A percentile compares a stretch with the other conserved stretches of the same genome.
phyloP scores from a whole-genome alignment of 345 rosid genomes.

The Populus davidiana region DNA sequence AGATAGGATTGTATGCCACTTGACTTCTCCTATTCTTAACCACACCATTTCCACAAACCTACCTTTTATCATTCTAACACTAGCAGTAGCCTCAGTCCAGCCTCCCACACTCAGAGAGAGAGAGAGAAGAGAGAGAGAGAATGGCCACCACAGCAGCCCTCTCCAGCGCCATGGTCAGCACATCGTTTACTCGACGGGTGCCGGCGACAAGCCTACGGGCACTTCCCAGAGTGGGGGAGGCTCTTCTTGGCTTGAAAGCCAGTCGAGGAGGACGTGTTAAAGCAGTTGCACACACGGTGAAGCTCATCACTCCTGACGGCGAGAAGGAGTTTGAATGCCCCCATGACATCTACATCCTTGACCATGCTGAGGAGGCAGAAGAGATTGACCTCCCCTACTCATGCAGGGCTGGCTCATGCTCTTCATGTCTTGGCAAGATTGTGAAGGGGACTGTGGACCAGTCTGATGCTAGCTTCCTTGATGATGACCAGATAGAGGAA shows the following conservation, averaged over 20 bases:
- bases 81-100: background rate
- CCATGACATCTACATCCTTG: constrained; percentile 63
- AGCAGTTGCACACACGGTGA: constrained; percentile 69
- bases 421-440: constrained; percentile 75
- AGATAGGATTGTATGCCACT: constrained; percentile 34
- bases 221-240: constrained; percentile 39
- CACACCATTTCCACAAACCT: constrained; percentile 29
- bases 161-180: constrained; percentile 57
- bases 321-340: constrained; percentile 47
- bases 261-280: constrained; percentile 47
- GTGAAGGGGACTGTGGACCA: constrained; percentile 57
- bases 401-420: constrained; percentile 94
- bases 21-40: constrained; percentile 8
- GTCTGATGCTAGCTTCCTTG: constrained; percentile 82
- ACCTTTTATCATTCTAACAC: constrained; percentile 17
- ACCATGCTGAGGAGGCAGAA: constrained; percentile 53
- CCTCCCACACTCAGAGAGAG: background rate
- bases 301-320: constrained; percentile 70
- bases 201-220: constrained; percentile 45
- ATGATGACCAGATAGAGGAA: constrained; percentile 54
- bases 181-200: constrained; percentile 52
- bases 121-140: no score
- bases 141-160: constrained; percentile 59
- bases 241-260: constrained; percentile 59
- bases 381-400: constrained; percentile 91